phyloP scores from a whole-genome alignment of 1,139 yeast species.

The Ashbya aceris region DNA sequence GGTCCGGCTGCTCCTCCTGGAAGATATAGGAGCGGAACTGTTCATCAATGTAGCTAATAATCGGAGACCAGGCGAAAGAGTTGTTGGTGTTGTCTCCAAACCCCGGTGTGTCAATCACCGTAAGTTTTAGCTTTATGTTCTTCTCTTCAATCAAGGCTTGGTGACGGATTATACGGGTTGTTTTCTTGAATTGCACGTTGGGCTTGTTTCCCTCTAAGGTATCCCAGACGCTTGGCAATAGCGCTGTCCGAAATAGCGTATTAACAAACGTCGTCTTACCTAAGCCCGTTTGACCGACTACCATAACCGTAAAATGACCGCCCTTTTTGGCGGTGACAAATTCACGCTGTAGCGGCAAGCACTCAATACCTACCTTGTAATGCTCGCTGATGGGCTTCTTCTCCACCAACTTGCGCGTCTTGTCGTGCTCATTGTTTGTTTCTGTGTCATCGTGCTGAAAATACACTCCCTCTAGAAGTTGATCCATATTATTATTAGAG shows the following conservation, averaged over 20 bases:
- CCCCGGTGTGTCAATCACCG: constrained; percentile 64
- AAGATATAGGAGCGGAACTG: constrained; percentile 50
- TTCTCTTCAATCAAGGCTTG: constrained; percentile 42
- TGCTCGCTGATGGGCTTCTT: constrained; percentile 3
- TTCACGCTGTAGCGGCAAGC: constrained; percentile 26
- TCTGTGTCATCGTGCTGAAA: constrained; percentile 3
- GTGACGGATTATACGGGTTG: constrained; percentile 33
- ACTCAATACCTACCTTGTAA: constrained; percentile 20
- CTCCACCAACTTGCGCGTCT: neutral
- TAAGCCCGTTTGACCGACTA: constrained; percentile 50
- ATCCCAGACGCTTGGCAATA: constrained; percentile 22
- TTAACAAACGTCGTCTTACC: constrained; percentile 50
- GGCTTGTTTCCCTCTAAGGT: constrained; percentile 9
- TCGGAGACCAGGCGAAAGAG: constrained; percentile 48
- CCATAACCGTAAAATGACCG: constrained; percentile 46
- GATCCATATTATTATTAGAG: constrained; percentile 1
- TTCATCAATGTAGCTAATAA: constrained; percentile 49
- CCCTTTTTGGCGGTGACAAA: constrained; percentile 35
- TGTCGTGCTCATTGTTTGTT: neutral
- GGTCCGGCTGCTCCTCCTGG: constrained; percentile 65
- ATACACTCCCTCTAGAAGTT: neutral
- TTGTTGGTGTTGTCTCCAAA: constrained; percentile 68
- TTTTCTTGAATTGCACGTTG: constrained; percentile 19
- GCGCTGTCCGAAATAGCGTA: constrained; percentile 38
- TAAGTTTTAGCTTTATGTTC: constrained; percentile 42